Percentiles rank a stretch among this genome's conserved stretches.
These are phyloP conservation scores for Zelonia costaricensis DNA, from an alignment of 208 protist genomes.

Conservation along the genomic window DNA sequence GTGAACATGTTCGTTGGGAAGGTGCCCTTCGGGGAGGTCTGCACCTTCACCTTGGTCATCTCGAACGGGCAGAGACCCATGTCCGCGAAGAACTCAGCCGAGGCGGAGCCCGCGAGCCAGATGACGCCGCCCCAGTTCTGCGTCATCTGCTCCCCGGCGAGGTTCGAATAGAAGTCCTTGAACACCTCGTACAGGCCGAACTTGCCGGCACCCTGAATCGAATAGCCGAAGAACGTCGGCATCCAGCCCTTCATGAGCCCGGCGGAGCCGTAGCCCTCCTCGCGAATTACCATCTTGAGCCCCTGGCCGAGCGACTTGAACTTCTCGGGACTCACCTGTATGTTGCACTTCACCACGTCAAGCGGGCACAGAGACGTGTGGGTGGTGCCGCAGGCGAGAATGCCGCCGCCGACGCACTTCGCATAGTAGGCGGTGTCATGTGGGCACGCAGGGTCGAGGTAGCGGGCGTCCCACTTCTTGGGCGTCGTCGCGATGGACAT, in stretches of 20 bases:
- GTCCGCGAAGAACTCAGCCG: conserved; percentile 97
- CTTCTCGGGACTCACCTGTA: conserved; percentile 92
- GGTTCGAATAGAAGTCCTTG: conserved; percentile 91
- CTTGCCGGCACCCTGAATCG: conserved; percentile 92
- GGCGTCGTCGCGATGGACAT: conserved; percentile 1
- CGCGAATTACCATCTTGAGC: conserved; percentile 54
- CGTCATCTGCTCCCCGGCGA: conserved; percentile 86
- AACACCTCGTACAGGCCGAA: conserved; percentile 96
- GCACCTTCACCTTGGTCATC: conserved; percentile 93
- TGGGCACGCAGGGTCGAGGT: conserved; percentile 62
- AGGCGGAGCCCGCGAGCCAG: conserved; percentile 92
- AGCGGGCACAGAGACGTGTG: conserved; percentile 95
- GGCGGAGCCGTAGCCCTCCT: conserved; percentile 70
- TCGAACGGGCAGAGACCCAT: conserved; percentile 96
- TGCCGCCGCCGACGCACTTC: conserved; percentile 93
- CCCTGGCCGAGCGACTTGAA: conserved; percentile 82
- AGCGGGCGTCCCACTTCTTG: conserved; percentile 79
- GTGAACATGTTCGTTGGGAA: conserved; percentile 77
- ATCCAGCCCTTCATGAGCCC: conserved; percentile 91
- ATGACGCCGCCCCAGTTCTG: conserved; percentile 75
- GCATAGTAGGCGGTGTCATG: conserved; percentile 90
- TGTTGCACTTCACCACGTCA: conserved; percentile 97
- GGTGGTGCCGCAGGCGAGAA: conserved; percentile 94
- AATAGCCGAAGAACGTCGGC: conserved; percentile 94
- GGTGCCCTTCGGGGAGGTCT: conserved; percentile 83